Base-by-base conservation (phyloP, 306 rosid species). In the Cicer bijugum region DNA sequence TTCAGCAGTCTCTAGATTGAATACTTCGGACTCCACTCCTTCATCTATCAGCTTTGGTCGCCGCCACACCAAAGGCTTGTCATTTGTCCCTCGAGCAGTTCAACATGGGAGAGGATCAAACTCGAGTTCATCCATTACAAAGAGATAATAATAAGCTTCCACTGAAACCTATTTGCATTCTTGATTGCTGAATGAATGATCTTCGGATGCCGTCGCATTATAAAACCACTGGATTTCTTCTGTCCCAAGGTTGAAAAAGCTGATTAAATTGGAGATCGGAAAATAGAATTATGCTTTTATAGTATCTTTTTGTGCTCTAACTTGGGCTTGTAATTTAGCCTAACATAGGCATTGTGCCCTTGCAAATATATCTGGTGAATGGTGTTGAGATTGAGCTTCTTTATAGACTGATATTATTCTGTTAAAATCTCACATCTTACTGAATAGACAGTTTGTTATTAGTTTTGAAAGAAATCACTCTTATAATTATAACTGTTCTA, bases 1-100 rank as follows among this genome's bases (percentile, higher is more conserved):
- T 69, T 86, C 91, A 9, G 95, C 85, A 11, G 88, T 91, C 56
- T 94, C 97, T 77, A 91, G 77, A 69, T 65, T 94, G 78, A 88
- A 85, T 79, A 94, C 99, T 56, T 85, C 95, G 2, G 97, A 88
- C 82, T 75, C 89, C 38, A 81, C 88, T 51, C 96, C 96, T 63
- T 87, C 96, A 16, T 81, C 91, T 45, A 42, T 94, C 88, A 94
- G 99, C 85, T 94, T 94, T 81, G 99, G 99, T 17, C 95, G 84
- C 68, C 90, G 90, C 7, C 47, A 66, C 63, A 78, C 75, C 47
- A 84, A 90, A 58, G 96, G 95, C 57, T 73, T 91, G 75, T 72
- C 91, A 45, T 85, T 88, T 47, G 84, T 81, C 52, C 98, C 99
- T 40, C 85, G 95, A 20, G 82, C 89, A 39, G 83, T 94, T 85